Percentiles rank a stretch among this genome's conserved stretches.
Conservation (phyloP, 495 filamentous ascomycete species). For the Sporormia fimetaria region DNA sequence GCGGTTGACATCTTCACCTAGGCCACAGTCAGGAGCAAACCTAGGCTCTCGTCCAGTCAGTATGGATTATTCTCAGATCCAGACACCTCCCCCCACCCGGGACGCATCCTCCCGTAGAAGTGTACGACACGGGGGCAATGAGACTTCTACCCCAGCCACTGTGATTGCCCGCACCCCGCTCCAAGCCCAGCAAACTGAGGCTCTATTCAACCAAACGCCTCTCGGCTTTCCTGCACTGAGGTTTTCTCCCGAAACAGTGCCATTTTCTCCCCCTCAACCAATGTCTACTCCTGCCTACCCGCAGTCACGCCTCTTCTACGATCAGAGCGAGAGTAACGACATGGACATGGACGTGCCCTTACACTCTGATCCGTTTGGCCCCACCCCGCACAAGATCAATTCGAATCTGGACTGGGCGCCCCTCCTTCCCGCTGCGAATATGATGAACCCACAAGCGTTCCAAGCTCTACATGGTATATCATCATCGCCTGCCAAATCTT, state of each 20-base stretch:
- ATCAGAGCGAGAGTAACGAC: constrained; percentile 34
- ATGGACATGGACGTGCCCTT: constrained; percentile 27
- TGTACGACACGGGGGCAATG: constrained; percentile 28
- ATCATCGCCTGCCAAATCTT: constrained; percentile 8
- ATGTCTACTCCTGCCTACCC: constrained; percentile 55
- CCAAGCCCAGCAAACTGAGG: constrained; percentile 4
- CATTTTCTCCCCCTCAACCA: constrained; percentile 58
- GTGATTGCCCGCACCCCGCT: constrained; percentile 27
- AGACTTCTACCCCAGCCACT: constrained; percentile 30
- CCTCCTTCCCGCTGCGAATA: constrained; percentile 13
- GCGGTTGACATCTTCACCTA: constrained; percentile 46
- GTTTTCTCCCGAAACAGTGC: constrained; percentile 56
- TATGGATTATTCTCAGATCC: constrained; percentile 44
- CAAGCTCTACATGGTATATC: constrained; percentile 21
- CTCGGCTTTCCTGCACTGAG: constrained; percentile 44
- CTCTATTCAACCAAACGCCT: constrained; percentile 24
- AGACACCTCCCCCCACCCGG: constrained; percentile 55
- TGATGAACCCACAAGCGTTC: constrained; percentile 21
- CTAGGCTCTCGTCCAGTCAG: constrained; percentile 31
- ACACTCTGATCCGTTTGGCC: constrained; percentile 29
- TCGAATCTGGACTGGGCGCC: constrained; percentile 7
- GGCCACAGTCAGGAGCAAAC: constrained; percentile 35
- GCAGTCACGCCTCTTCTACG: constrained; percentile 64
- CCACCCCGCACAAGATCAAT: constrained; percentile 21
- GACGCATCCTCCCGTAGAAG: constrained; percentile 37